A percentile compares a stretch with the other conserved stretches of the same genome.
phyloP scores from a whole-genome alignment of 2,329 filamentous ascomycete species.

The Raffaelea albimanens region DNA sequence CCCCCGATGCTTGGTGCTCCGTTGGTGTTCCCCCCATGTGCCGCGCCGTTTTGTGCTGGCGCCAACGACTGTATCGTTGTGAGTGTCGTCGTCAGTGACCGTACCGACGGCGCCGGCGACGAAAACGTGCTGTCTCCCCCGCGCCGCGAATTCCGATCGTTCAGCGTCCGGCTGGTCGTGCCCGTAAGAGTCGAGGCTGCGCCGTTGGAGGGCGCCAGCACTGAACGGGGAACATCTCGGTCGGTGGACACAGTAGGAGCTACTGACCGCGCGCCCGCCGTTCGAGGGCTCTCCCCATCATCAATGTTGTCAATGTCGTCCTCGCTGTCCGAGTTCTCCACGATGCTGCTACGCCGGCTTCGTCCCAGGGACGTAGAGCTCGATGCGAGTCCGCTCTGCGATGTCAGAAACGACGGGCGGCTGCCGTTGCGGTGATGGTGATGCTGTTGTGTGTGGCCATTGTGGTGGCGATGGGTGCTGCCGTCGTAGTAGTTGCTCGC shows the following conservation, averaged over 20 bases:
- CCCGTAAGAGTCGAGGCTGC: conserved; percentile 54
- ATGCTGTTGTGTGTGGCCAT: conserved; percentile 2
- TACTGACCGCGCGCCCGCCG: conserved; percentile 59
- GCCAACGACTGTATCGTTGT: conserved; percentile 75
- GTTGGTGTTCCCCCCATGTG: conserved; percentile 23
- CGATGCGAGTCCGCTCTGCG: conserved; percentile 36
- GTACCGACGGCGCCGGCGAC: conserved; percentile 70
- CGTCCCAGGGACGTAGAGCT: conserved; percentile 44
- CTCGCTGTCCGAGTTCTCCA: conserved; percentile 48
- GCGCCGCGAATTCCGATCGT: conserved; percentile 52
- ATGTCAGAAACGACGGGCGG: conserved; percentile 46
- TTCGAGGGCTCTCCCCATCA: conserved; percentile 42
- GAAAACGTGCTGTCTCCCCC: conserved; percentile 72
- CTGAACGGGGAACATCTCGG: conserved; percentile 63
- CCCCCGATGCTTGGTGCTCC: conserved; percentile 10
- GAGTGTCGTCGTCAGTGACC: conserved; percentile 72
- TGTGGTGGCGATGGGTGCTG: background rate
- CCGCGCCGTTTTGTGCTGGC: conserved; percentile 35
- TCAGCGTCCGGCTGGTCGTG: conserved; percentile 65
- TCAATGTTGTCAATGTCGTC: too few relatives aligned
- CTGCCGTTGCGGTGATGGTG: conserved; percentile 27
- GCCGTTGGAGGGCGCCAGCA: conserved; percentile 65
- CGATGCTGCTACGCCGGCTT: conserved; percentile 44
- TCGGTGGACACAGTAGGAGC: conserved; percentile 80
- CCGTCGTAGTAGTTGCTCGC: conserved; percentile 16